These are phyloP conservation scores for Penicillium paxilli DNA, from an alignment of 495 filamentous ascomycete species.

Conservation along the genomic window DNA sequence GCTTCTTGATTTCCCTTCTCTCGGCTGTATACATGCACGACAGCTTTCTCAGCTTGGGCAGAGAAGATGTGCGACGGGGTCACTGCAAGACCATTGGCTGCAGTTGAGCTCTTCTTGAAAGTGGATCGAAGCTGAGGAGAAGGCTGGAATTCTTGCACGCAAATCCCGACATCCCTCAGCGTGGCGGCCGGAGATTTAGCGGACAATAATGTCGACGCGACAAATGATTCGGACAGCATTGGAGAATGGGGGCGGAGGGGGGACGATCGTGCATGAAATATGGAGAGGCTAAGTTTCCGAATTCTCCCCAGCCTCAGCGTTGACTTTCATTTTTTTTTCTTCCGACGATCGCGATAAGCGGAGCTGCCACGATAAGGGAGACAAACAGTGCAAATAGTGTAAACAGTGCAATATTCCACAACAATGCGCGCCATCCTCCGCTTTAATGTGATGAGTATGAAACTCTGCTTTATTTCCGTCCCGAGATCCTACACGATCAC, in stretches of 20 bases:
- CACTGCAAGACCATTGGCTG: constrained; percentile 74
- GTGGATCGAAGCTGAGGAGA: constrained; percentile 64
- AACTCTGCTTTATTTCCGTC: constrained; percentile 6
- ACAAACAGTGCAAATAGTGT: too few species aligned
- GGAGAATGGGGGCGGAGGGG: constrained; percentile 23
- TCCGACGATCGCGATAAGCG: constrained; percentile 14
- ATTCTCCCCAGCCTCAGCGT: constrained; percentile 11
- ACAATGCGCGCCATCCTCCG: neutral
- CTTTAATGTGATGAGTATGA: constrained; percentile 16
- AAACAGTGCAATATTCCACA: constrained; percentile 7
- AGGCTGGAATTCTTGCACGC: constrained; percentile 79
- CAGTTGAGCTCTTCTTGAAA: constrained; percentile 91
- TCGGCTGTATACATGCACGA: constrained; percentile 87
- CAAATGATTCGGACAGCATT: constrained; percentile 84
- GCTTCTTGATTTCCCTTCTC: constrained; percentile 84
- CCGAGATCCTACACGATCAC: neutral
- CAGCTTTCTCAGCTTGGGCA: constrained; percentile 85
- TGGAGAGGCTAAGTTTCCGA: constrained; percentile 9
- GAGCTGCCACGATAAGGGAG: constrained; percentile 15
- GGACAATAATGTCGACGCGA: constrained; percentile 69
- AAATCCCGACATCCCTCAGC: constrained; percentile 78
- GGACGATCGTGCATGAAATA: constrained; percentile 21
- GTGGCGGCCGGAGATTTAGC: constrained; percentile 63
- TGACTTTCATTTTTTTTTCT: constrained; percentile 33
- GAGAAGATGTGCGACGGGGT: constrained; percentile 86